Percentiles rank a stretch among this genome's conserved stretches.
phyloP scores from a whole-genome alignment of 208 protist genomes.

The Leishmania guyanensis region DNA sequence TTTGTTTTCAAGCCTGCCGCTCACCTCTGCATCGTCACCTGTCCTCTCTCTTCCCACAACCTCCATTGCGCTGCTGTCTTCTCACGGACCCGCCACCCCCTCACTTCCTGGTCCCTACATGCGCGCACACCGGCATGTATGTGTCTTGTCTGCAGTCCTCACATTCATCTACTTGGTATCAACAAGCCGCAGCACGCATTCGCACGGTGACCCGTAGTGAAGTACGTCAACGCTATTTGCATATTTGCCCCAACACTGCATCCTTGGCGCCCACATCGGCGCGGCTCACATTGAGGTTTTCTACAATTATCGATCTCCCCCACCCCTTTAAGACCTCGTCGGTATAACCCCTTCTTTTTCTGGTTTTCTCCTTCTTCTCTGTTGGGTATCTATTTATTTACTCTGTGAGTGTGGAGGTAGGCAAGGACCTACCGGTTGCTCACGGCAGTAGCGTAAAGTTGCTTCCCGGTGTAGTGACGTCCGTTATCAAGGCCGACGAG shows the following conservation, averaged over 20 bases:
- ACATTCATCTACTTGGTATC: neutral
- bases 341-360: neutral
- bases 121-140: neutral
- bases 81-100: neutral
- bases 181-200: neutral
- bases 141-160: neutral
- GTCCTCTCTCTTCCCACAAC: neutral
- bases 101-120: neutral
- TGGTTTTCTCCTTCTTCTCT: constrained; percentile 8
- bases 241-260: neutral
- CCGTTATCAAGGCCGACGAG: neutral
- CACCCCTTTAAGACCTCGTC: neutral
- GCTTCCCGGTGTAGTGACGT: neutral
- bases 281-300: neutral
- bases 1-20: neutral
- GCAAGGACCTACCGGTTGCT: neutral
- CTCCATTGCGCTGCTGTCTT: constrained; percentile 1
- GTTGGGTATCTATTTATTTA: constrained; percentile 9
- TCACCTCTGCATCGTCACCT: neutral
- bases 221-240: neutral
- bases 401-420: neutral
- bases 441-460: neutral
- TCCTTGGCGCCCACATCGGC: neutral
- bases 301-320: neutral
- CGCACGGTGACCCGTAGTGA: neutral